Base-by-base conservation (phyloP, 495 filamentous ascomycete genomes). In the Aspergillus sclerotiicarbonarius region DNA sequence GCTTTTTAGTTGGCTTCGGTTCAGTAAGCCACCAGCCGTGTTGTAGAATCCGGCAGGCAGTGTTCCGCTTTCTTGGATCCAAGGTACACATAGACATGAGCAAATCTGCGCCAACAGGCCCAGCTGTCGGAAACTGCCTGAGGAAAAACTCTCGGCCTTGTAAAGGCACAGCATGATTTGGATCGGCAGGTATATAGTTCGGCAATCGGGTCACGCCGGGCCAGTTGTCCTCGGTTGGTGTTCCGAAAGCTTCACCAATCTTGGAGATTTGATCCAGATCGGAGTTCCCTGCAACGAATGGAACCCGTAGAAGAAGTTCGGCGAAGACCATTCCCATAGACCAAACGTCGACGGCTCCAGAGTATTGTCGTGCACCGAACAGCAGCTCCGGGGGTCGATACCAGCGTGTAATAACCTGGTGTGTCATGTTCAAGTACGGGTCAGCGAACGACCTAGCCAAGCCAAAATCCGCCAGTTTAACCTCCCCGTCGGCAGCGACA, bases 381-480 rank as follows among this genome's bases (percentile, higher is more conserved):
- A 98, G 83, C 35, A 99, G 82, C 76, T 99, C 94, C 1, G 92
- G 94, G 4, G 92, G 90, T 13, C 94, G 83, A 74, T 99, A 98
- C 92, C 93, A 99, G 19, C 91, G 84, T 44, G 95, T 99, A 71
- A 98, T 96, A 52, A 98, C 93, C 64, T 93, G 91, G 63, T 86
- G 83, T 12, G 92, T 97, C 95, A 99, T 99, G 55, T 77, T 77
- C 56, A 84, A 75, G 58, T 90, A 90, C 0, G 95, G 95, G 69
- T 99, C 94, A 2, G 90, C 85, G 67, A 97, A 96, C 37, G 81
- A 82, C 58, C 95, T 77, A 10, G 94, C 94, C 29, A 98, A 83
- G 78, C 94, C 94, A 68, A 99, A 99, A 88, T 99, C 94, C 6
- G 94, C 95, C 45, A 99, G 82, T 69, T 95, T 99, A 58, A 98